These are phyloP conservation scores for Quercus robur DNA, from an alignment of 306 rosid genomes.

Conservation along the genomic window DNA sequence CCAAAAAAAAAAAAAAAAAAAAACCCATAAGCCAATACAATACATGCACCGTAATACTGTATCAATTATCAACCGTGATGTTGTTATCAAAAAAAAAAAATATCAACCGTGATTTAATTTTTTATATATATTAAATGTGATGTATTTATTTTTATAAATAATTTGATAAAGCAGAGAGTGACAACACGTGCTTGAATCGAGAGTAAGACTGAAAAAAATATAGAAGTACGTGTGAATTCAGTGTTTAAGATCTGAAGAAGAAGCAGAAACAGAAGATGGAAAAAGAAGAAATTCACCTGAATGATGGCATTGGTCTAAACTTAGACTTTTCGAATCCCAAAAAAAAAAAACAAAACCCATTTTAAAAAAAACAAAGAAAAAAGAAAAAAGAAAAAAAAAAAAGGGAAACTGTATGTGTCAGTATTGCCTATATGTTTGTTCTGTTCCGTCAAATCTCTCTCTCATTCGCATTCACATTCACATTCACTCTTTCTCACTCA, in stretches of 20 bases:
- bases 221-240: not conserved
- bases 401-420: not conserved
- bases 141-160: too few relatives aligned
- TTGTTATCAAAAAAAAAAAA: too few relatives aligned
- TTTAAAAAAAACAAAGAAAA: not conserved
- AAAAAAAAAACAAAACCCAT: not conserved
- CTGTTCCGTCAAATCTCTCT: constrained; percentile 30
- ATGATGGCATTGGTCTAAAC: constrained; percentile 11
- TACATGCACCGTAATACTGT: too few relatives aligned
- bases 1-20: too few relatives aligned
- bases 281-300: constrained; percentile 21
- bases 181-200: not conserved
- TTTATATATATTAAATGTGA: too few relatives aligned
- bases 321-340: constrained; percentile 20
- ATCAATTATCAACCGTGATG: too few relatives aligned
- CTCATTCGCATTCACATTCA: not conserved
- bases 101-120: too few relatives aligned
- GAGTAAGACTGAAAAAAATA: not conserved
- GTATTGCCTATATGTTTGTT: constrained; percentile 9
- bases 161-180: not conserved
- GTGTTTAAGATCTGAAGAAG: not conserved
- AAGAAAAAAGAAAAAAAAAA: not conserved
- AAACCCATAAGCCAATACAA: too few relatives aligned
- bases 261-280: not conserved
- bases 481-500: constrained; percentile 1